Evolutionary conservation across 2,329 filamentous ascomycete genomes (phyloP).

Genomic region (Neopestalotiopsis sp.): DNA sequence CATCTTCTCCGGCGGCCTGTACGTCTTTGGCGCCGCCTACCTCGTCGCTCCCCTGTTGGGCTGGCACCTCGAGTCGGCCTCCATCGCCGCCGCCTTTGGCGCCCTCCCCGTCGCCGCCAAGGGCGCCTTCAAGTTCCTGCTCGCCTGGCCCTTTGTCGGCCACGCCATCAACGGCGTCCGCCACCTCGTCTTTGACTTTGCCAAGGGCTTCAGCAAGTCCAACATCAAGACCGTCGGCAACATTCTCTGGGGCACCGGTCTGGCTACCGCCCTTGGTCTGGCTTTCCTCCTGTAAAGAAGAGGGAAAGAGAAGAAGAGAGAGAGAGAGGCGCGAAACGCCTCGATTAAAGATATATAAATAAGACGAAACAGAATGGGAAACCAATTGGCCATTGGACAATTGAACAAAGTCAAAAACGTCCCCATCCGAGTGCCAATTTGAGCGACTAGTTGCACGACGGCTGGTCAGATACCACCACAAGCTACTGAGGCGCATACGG

Average conservation of each 20-base stretch:
- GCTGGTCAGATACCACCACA: background rate
- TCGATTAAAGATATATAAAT: no score
- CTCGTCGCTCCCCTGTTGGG: conserved; percentile 77
- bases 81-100: conserved; percentile 65
- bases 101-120: conserved; percentile 64
- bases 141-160: conserved; percentile 65
- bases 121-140: conserved; percentile 58
- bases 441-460: background rate
- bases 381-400: conserved; percentile 13
- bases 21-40: conserved; percentile 82
- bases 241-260: conserved; percentile 51
- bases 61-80: conserved; percentile 63
- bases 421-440: background rate
- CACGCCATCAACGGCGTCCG: conserved; percentile 61
- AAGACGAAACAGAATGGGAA: conserved; percentile 1
- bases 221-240: conserved; percentile 52
- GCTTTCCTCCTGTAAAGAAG: conserved; percentile 51
- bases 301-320: conserved; percentile 6
- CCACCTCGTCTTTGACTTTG: conserved; percentile 59
- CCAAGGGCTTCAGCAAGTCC: conserved; percentile 54
- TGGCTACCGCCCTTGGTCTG: conserved; percentile 50
- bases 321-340: background rate
- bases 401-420: background rate
- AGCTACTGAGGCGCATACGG: background rate
- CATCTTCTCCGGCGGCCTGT: conserved; percentile 73